These are phyloP conservation scores for Mycena leptocephala DNA, from an alignment of 768 basidiomycete species.

Conservation along the genomic window DNA sequence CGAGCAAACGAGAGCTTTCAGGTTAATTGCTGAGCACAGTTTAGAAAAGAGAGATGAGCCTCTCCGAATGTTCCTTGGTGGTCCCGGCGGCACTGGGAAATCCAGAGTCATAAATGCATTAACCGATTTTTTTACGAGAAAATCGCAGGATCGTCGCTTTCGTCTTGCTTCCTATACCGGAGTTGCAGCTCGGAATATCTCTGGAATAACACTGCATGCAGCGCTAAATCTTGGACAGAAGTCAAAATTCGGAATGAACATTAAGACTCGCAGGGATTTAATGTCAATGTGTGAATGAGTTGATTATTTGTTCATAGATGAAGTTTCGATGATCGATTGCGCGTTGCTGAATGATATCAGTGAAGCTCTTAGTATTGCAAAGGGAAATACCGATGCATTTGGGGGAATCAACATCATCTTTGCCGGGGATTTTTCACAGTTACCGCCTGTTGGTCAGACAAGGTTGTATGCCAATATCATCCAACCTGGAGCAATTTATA, in stretches of 20 bases:
- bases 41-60: no score
- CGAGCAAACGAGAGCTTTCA: no score
- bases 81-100: no score
- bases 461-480: background rate
- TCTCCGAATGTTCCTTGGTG: no score
- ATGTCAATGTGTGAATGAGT: slow-evolving; percentile 56
- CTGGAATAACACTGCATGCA: slow-evolving; percentile 59
- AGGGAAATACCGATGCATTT: slow-evolving; percentile 47
- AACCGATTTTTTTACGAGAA: no score
- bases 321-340: slow-evolving; percentile 59
- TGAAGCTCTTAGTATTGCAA: slow-evolving; percentile 50
- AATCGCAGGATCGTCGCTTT: no score
- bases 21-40: no score
- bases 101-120: no score
- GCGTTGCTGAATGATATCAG: slow-evolving; percentile 50
- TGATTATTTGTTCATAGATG: slow-evolving; percentile 57
- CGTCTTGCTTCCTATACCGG: slow-evolving; percentile 52
- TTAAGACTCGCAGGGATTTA: slow-evolving; percentile 29
- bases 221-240: slow-evolving; percentile 38
- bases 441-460: slow-evolving; percentile 53
- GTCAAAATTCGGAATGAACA: slow-evolving; percentile 11
- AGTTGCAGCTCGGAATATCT: slow-evolving; percentile 55
- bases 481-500: background rate
- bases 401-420: slow-evolving; percentile 60
- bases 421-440: slow-evolving; percentile 61